Percentiles rank a stretch among this genome's conserved stretches.
These are phyloP conservation scores for Sambucus nigra DNA, from an alignment of 129 eudicot species.

Conservation along the genomic window DNA sequence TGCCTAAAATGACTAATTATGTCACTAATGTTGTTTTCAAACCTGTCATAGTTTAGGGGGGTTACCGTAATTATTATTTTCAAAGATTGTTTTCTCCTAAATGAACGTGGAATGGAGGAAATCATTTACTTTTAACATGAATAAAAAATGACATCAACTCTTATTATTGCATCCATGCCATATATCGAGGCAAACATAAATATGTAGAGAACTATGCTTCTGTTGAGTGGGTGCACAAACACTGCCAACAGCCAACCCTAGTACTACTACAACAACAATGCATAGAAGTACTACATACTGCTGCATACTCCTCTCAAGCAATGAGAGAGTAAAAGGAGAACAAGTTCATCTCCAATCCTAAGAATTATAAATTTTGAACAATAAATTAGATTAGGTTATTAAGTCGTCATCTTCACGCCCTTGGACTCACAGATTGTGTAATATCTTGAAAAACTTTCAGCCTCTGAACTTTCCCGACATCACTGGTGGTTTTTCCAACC, in stretches of 20 bases:
- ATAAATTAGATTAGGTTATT: conserved; percentile 4
- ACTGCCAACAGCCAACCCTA: not conserved
- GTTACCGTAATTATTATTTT: no score
- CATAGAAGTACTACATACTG: no score
- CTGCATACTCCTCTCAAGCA: not conserved
- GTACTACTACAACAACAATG: not conserved
- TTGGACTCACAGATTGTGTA: conserved; percentile 71
- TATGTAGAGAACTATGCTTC: no score
- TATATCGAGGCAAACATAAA: not conserved
- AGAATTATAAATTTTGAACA: not conserved
- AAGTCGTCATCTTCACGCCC: conserved; percentile 32
- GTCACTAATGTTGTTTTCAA: no score
- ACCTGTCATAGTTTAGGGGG: no score
- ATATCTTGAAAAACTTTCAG: conserved; percentile 88
- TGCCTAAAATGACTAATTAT: no score
- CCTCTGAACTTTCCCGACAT: conserved; percentile 29
- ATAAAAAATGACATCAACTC: no score
- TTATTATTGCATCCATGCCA: not conserved
- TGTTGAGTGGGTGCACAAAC: not conserved
- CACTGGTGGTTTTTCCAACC: conserved; percentile 16
- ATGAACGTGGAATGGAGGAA: no score
- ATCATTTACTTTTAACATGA: no score
- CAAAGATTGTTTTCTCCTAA: no score
- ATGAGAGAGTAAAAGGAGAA: conserved; percentile 54
- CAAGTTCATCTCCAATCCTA: conserved; percentile 89